phyloP scores from a whole-genome alignment of 1,139 yeast species.

The Yamadazyma aaseri region DNA sequence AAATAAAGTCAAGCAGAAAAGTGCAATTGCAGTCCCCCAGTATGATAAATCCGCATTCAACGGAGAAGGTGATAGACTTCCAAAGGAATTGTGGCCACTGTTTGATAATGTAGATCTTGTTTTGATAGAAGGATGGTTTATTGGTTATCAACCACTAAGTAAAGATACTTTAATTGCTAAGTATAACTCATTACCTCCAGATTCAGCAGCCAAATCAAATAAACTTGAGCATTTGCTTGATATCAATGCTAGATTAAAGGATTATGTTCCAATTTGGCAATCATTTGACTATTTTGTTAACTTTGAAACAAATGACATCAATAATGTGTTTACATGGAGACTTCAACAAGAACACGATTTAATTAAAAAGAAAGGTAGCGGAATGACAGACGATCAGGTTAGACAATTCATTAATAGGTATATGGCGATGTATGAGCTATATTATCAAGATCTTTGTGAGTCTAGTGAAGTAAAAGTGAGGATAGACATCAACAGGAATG shows the following conservation, averaged over 20 bases:
- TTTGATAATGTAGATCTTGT: conserved; percentile 55
- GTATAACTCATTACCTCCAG: conserved; percentile 21
- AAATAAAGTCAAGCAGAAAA: conserved; percentile 6
- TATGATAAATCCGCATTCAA: conserved; percentile 74
- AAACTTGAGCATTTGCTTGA: conserved; percentile 29
- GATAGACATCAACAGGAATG: conserved; percentile 7
- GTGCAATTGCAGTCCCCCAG: conserved; percentile 51
- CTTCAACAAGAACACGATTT: conserved; percentile 77
- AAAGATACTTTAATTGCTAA: conserved; percentile 19
- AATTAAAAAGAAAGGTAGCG: conserved; percentile 53
- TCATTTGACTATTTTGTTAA: conserved; percentile 61
- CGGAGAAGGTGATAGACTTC: conserved; percentile 79
- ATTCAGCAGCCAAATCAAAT: conserved; percentile 23
- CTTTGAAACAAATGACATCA: conserved; percentile 52
- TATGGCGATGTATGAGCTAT: conserved; percentile 80
- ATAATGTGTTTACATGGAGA: conserved; percentile 79
- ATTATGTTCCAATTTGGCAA: conserved; percentile 59
- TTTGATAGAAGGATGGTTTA: conserved; percentile 92
- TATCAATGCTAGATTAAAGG: conserved; percentile 49
- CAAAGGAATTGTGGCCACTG: conserved; percentile 33
- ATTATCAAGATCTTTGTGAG: conserved; percentile 40
- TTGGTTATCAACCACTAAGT: conserved; percentile 60
- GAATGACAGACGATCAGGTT: conserved; percentile 80
- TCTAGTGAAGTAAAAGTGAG: conserved; percentile 3
- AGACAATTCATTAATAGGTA: conserved; percentile 70